These are phyloP conservation scores for Apostasia shenzhenica DNA, from an alignment of 106 monocot genomes.

Conservation along the genomic window DNA sequence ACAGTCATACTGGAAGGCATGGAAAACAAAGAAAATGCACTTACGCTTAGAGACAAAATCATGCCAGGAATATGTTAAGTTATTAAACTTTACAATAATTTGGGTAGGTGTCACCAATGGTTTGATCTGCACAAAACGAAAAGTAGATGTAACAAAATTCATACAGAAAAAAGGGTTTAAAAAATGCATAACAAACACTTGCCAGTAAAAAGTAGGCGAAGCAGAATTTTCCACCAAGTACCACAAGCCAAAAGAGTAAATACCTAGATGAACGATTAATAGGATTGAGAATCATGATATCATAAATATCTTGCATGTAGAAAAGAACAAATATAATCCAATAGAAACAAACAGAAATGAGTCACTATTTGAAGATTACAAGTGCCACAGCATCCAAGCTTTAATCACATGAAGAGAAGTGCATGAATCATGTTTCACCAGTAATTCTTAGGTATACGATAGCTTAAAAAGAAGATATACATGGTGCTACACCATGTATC, in stretches of 20 bases:
- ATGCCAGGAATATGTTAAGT: slow-evolving; percentile 77
- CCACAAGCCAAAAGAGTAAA: slow-evolving; percentile 65
- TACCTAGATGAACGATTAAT: slow-evolving; percentile 46
- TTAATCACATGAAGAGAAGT: no score
- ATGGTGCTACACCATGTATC: no score
- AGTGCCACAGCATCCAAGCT: no score
- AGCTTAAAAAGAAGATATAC: no score
- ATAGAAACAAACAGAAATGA: neutral
- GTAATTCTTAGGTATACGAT: no score
- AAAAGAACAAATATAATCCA: neutral
- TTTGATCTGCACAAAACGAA: slow-evolving; percentile 56
- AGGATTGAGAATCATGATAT: neutral
- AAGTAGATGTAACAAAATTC: neutral
- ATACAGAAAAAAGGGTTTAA: neutral
- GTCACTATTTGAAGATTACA: no score
- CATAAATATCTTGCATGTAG: neutral
- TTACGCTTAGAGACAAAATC: slow-evolving; percentile 72
- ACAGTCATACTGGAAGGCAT: no score
- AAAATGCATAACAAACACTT: slow-evolving; percentile 10
- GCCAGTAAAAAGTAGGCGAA: slow-evolving; percentile 93
- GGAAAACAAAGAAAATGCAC: neutral
- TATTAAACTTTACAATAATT: slow-evolving; percentile 41
- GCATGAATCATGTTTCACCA: no score
- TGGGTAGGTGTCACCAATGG: slow-evolving; percentile 76
- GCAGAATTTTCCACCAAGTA: slow-evolving; percentile 78